Evolutionary conservation across 441 rosid species (phyloP).

Genomic region (Flueggea neowawraea): DNA sequence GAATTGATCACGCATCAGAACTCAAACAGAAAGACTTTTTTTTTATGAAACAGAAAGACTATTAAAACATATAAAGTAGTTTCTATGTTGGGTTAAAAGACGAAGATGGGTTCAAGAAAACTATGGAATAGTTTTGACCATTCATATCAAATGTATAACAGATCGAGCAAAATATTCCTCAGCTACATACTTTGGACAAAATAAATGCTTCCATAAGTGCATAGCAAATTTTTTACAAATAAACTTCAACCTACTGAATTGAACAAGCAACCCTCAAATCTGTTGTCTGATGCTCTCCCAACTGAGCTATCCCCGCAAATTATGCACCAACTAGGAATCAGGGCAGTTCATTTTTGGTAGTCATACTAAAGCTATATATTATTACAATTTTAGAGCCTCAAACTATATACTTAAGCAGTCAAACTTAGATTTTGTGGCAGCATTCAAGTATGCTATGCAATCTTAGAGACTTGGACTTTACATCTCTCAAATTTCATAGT

Average conservation of each 20-base stretch:
- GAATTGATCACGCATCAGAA: slow-evolving; percentile 6
- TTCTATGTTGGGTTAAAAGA: background rate
- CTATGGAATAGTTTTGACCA: background rate
- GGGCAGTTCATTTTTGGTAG: slow-evolving; percentile 1
- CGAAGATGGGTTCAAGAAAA: background rate
- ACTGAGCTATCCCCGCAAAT: slow-evolving; percentile 32
- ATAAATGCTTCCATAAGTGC: slow-evolving; percentile 6
- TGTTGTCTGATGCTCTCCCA: background rate
- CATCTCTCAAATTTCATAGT: too few species aligned
- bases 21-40: background rate
- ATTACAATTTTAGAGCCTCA: too few species aligned
- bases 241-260: slow-evolving; percentile 21
- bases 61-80: background rate
- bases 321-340: slow-evolving; percentile 23
- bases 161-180: background rate
- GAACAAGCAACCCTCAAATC: slow-evolving; percentile 41
- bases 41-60: background rate
- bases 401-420: too few species aligned
- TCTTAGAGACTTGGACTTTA: too few species aligned
- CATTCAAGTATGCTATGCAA: too few species aligned
- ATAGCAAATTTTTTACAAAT: background rate
- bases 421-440: too few species aligned
- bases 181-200: background rate
- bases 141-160: background rate
- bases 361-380: background rate